phyloP scores from a whole-genome alignment of 2,329 filamentous ascomycete species.

The Fusarium sarcochroum region DNA sequence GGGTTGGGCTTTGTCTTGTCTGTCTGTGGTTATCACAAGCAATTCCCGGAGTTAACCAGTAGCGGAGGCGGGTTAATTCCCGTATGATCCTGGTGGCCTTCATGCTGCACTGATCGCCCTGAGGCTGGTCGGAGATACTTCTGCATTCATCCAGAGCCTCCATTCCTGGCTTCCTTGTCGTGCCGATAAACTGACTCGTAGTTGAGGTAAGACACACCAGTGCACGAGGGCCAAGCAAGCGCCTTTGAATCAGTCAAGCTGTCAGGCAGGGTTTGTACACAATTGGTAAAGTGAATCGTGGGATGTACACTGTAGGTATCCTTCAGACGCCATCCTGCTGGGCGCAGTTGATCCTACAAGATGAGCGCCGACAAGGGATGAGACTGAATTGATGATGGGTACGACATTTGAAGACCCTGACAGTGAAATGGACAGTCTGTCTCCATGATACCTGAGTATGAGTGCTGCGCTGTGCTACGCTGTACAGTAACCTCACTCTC shows the following conservation, averaged over 20 bases:
- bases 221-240: conserved; percentile 8
- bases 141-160: conserved; percentile 42
- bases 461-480: neutral
- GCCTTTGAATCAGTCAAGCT: conserved; percentile 12
- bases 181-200: conserved; percentile 45
- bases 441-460: conserved; percentile 10
- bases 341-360: conserved; percentile 22
- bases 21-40: conserved; percentile 9
- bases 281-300: conserved; percentile 28
- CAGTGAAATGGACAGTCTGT: conserved; percentile 9
- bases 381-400: conserved; percentile 26
- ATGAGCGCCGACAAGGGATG: conserved; percentile 8
- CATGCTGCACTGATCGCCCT: conserved; percentile 44
- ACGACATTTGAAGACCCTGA: conserved; percentile 18
- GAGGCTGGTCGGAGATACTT: conserved; percentile 41
- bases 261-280: conserved; percentile 20
- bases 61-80: conserved; percentile 39
- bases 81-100: conserved; percentile 36
- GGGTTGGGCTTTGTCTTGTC: neutral
- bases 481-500: conserved; percentile 15
- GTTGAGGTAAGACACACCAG: conserved; percentile 3
- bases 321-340: conserved; percentile 13
- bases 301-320: conserved; percentile 7
- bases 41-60: conserved; percentile 7
- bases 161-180: conserved; percentile 35